These are phyloP conservation scores for Termitomyces sp. DNA, from an alignment of 768 basidiomycete genomes.

Conservation along the genomic window DNA sequence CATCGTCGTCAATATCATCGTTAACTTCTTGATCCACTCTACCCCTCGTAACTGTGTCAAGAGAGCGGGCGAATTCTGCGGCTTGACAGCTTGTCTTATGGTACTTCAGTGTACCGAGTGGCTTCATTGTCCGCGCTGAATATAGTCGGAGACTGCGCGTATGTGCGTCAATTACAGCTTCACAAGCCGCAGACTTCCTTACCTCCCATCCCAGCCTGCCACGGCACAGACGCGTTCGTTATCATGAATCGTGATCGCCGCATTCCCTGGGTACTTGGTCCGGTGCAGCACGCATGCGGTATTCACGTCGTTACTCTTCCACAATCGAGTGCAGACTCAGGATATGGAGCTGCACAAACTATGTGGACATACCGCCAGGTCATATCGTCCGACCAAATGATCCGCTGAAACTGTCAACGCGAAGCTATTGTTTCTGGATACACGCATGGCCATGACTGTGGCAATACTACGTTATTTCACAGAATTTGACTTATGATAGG, in stretches of 20 bases:
- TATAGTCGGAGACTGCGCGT: constrained; percentile 68
- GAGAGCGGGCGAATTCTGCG: constrained; percentile 57
- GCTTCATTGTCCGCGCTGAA: constrained; percentile 73
- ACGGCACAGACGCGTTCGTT: constrained; percentile 80
- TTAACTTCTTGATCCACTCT: constrained; percentile 24
- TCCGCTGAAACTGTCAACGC: constrained; percentile 86
- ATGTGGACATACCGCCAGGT: constrained; percentile 37
- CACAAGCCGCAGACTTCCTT: background rate
- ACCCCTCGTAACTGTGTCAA: background rate
- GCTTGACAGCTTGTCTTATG: constrained; percentile 78
- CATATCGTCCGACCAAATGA: constrained; percentile 65
- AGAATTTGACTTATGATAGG: background rate
- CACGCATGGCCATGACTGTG: constrained; percentile 82
- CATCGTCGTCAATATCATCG: constrained; percentile 33
- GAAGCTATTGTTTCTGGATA: constrained; percentile 50
- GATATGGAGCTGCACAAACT: background rate
- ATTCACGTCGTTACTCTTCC: background rate
- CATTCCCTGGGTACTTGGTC: constrained; percentile 79
- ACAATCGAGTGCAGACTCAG: background rate
- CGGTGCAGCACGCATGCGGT: constrained; percentile 25
- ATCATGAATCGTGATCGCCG: constrained; percentile 65
- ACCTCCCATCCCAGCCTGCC: constrained; percentile 95
- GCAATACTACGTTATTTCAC: background rate
- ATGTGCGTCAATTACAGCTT: background rate
- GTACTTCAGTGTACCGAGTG: constrained; percentile 78